Base-by-base conservation (phyloP, 257 asterid genomes). In the Lycium barbarum region DNA sequence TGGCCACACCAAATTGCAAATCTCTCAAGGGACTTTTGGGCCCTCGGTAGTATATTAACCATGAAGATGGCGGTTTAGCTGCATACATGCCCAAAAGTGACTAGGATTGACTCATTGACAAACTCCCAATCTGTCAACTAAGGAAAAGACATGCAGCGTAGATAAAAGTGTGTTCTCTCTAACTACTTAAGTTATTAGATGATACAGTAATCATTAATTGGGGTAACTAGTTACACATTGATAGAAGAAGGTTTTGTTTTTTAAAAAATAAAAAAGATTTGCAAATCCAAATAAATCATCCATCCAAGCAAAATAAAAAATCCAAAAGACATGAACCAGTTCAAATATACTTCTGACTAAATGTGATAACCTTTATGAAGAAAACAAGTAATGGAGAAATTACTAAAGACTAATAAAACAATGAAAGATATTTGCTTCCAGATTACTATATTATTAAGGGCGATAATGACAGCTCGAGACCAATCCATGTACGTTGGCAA, bases 351-450 rank as follows among this genome's bases (percentile, higher is more conserved):
- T 47, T 49, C 45, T 74, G 22, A 74, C 45, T 7, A 5, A 14
- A 49, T 20, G 22, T 74, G 11, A 74, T 49, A 49, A 49, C 40
- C 81, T 74, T 73, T 49, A 74, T 49, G 62, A 73, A 45, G 18
- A 72, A 45, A 73, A 45, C 10, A 13, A 49, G 81, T 20, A 6
- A 20, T 49, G 81, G 81, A 49, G 62, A 74, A 74, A 22, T 22
- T 53, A 22, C 61, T 43, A 22, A 62, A 74, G 22, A 74, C 22
- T 10, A 49, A 74, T 26, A 38, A 73, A 73, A 20, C 54, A 5
- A 47, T 12, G 81, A 4, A 51, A 12, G 9, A 49, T 38, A 20
- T 12, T 49, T 74, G 40, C 6, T 51, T 51, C 62, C 13, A 76
- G 45, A 76, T 76, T 51, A 26, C 45, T 13, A 51, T 76, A 22